Conservation (phyloP, 2,329 filamentous ascomycete species). For the Chaetomiaceae sp. region DNA sequence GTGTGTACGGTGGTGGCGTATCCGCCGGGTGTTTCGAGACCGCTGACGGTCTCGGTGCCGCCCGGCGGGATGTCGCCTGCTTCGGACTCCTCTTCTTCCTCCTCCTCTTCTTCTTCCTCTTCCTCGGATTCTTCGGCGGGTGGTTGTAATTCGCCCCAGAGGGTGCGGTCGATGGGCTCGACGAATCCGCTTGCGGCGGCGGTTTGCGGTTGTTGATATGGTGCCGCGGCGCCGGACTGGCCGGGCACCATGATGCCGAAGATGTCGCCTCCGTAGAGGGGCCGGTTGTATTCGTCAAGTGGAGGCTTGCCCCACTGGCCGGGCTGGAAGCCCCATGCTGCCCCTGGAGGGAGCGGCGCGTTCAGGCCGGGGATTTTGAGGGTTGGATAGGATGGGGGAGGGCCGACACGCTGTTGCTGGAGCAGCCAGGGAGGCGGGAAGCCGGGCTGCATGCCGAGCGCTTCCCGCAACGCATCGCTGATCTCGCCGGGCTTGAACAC, state of each 20-base stretch:
- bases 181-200: slow-evolving; percentile 43
- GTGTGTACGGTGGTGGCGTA: slow-evolving; percentile 76
- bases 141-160: slow-evolving; percentile 90
- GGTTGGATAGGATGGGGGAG: slow-evolving; percentile 91
- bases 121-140: slow-evolving; percentile 66
- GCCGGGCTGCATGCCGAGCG: slow-evolving; percentile 86
- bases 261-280: slow-evolving; percentile 89
- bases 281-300: slow-evolving; percentile 86
- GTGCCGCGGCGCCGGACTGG: slow-evolving; percentile 25
- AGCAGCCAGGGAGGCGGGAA: slow-evolving; percentile 96
- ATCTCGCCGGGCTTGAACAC: slow-evolving; percentile 88
- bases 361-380: slow-evolving; percentile 93
- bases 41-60: slow-evolving; percentile 69
- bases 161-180: slow-evolving; percentile 77
- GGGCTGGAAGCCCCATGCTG: slow-evolving; percentile 90
- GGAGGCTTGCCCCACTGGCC: slow-evolving; percentile 96
- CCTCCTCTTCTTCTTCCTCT: slow-evolving; percentile 67
- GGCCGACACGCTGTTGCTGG: slow-evolving; percentile 90
- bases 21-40: slow-evolving; percentile 75
- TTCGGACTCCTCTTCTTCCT: slow-evolving; percentile 61
- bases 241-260: slow-evolving; percentile 64
- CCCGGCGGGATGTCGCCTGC: slow-evolving; percentile 59
- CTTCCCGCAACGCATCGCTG: slow-evolving; percentile 84
- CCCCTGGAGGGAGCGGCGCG: slow-evolving; percentile 82
- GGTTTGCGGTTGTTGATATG: slow-evolving; percentile 18